Evolutionary conservation across 1,284 basidiomycete species (phyloP).

Genomic region (Waitea zeae): DNA sequence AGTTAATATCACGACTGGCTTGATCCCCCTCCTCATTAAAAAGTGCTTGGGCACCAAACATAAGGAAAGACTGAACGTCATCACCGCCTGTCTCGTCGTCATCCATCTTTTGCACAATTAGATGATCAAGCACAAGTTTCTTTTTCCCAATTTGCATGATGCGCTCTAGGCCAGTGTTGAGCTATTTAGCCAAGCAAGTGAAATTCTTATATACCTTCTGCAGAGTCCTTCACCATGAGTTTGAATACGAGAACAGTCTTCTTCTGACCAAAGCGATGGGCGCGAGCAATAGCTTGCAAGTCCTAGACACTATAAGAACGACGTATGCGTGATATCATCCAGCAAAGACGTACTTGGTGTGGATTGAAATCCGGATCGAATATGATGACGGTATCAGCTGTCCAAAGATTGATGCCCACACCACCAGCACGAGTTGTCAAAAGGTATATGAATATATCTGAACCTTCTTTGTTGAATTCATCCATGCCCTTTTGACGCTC

Average conservation of each 20-base stretch:
- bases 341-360: slow-evolving; percentile 44
- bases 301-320: not conserved
- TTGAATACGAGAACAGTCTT: slow-evolving; percentile 84
- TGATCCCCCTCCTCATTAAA: slow-evolving; percentile 40
- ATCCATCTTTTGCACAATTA: slow-evolving; percentile 89
- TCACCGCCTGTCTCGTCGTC: slow-evolving; percentile 56
- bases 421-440: slow-evolving; percentile 93
- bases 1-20: slow-evolving; percentile 46
- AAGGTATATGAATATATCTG: slow-evolving; percentile 82
- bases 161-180: slow-evolving; percentile 56
- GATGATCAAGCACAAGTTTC: slow-evolving; percentile 80
- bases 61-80: slow-evolving; percentile 66
- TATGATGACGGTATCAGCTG: slow-evolving; percentile 74
- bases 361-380: slow-evolving; percentile 93
- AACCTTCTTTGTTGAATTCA: slow-evolving; percentile 75
- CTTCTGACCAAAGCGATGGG: slow-evolving; percentile 70
- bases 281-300: slow-evolving; percentile 70
- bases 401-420: slow-evolving; percentile 86
- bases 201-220: slow-evolving; percentile 71
- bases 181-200: slow-evolving; percentile 5
- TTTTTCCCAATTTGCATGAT: slow-evolving; percentile 82
- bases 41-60: slow-evolving; percentile 67
- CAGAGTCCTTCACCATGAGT: slow-evolving; percentile 77
- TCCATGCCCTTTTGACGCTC: slow-evolving; percentile 91
- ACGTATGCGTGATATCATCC: slow-evolving; percentile 20